A percentile compares a stretch with the other conserved stretches of the same genome.
Evolutionary conservation across 805 yeast species (phyloP).

Genomic region (Candida odintsovae): DNA sequence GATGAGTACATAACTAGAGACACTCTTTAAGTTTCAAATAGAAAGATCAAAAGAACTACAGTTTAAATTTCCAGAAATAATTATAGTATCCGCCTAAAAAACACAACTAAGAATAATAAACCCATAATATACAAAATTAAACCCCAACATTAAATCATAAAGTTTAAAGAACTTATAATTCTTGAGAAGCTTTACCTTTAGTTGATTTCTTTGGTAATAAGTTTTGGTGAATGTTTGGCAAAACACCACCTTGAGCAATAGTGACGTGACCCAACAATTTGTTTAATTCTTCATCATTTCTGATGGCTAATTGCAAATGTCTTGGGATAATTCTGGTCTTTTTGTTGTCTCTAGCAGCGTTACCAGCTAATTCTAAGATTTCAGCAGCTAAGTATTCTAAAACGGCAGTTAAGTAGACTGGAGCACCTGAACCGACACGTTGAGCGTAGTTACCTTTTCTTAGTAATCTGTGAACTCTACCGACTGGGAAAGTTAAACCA

Average conservation of each 20-base stretch:
- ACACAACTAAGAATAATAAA: conserved; percentile 9
- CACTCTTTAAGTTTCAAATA: no score
- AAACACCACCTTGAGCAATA: conserved; percentile 96
- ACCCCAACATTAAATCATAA: conserved; percentile 10
- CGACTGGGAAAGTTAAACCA: conserved; percentile 98
- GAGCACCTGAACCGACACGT: conserved; percentile 99
- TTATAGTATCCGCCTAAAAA: conserved; percentile 17
- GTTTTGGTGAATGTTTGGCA: conserved; percentile 78
- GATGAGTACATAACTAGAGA: no score
- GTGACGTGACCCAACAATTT: conserved; percentile 90
- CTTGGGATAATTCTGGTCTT: conserved; percentile 97
- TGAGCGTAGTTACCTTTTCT: conserved; percentile 98
- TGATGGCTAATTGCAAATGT: conserved; percentile 92
- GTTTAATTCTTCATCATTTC: conserved; percentile 98
- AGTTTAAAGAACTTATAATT: conserved; percentile 33
- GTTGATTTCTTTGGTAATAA: conserved; percentile 77
- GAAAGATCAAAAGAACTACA: no score
- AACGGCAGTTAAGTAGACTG: conserved; percentile 95
- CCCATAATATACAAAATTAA: conserved; percentile 18
- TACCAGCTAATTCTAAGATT: conserved; percentile 96
- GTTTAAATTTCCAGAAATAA: conserved; percentile 11
- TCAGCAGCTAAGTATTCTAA: conserved; percentile 97
- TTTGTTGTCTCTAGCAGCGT: conserved; percentile 93
- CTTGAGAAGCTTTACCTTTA: conserved; percentile 57
- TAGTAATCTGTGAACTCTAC: conserved; percentile 95